phyloP scores from a whole-genome alignment of 2,329 filamentous ascomycete species.

The Arthrinium puccinioides region DNA sequence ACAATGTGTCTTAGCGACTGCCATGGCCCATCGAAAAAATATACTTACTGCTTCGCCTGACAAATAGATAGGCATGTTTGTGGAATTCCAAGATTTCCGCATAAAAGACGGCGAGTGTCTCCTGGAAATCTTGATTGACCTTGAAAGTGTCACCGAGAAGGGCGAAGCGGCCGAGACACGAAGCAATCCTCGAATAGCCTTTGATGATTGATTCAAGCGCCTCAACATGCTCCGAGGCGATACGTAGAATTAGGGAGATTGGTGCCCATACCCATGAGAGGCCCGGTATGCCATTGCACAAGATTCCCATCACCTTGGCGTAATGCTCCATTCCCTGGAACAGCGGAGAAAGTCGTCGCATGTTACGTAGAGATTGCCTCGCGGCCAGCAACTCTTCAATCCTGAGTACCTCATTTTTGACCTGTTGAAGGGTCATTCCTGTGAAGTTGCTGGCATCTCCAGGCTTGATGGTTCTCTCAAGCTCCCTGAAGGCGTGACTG shows the following conservation, averaged over 20 bases:
- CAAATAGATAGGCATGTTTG: constrained; percentile 35
- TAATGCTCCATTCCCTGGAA: constrained; percentile 28
- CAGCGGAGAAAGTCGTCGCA: constrained; percentile 27
- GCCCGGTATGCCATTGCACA: constrained; percentile 32
- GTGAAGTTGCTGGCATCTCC: neutral
- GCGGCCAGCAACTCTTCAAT: neutral
- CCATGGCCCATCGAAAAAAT: neutral
- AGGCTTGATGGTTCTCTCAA: neutral
- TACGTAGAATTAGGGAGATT: constrained; percentile 22
- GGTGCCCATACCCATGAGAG: constrained; percentile 31
- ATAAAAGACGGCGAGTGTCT: constrained; percentile 34
- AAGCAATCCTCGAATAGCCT: constrained; percentile 27
- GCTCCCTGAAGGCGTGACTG: neutral
- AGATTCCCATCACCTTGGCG: constrained; percentile 24
- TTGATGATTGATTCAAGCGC: constrained; percentile 25
- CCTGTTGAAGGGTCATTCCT: neutral
- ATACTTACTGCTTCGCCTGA: constrained; percentile 24
- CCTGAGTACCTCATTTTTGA: neutral
- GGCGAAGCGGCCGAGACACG: constrained; percentile 29
- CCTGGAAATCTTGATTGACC: constrained; percentile 26
- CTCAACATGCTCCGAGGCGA: constrained; percentile 16
- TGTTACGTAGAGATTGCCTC: constrained; percentile 18
- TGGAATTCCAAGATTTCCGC: constrained; percentile 42
- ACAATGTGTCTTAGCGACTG: neutral
- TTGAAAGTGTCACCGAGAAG: constrained; percentile 22